Evolutionary conservation across 139 green algal genomes (phyloP).

Genomic region (Pleodorina starrii): DNA sequence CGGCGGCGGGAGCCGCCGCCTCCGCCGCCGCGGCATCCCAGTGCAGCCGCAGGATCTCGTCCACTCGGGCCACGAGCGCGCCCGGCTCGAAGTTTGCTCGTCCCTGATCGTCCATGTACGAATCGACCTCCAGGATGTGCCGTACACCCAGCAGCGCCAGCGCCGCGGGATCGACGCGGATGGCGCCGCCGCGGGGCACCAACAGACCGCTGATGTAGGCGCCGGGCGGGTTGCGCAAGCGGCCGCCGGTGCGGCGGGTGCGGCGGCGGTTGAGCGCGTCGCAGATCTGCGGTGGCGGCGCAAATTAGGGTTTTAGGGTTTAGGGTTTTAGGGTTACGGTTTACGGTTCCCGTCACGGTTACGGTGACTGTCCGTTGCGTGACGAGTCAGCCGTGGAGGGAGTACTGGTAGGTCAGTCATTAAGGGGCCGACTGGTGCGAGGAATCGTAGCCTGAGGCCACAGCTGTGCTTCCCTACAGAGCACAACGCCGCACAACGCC

Average conservation of each 20-base stretch:
- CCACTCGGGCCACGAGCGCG: constrained; percentile 79
- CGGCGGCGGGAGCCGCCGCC: neutral
- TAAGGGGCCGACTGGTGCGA: no score
- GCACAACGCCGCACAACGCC: neutral
- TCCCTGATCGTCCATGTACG: constrained; percentile 45
- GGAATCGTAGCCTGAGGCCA: no score
- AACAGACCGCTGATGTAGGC: constrained; percentile 87
- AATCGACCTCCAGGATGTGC: constrained; percentile 80
- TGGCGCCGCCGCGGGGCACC: constrained; percentile 72
- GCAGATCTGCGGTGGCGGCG: constrained; percentile 30
- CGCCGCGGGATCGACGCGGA: constrained; percentile 65
- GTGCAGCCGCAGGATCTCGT: constrained; percentile 25
- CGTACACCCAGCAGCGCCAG: constrained; percentile 76
- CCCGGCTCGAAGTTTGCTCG: constrained; percentile 76
- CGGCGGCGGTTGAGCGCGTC: constrained; percentile 81
- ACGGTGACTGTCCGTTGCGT: neutral
- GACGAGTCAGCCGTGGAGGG: neutral
- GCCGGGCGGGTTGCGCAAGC: constrained; percentile 69
- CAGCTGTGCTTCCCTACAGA: neutral
- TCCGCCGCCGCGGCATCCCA: constrained; percentile 24
- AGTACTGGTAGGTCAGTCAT: neutral
- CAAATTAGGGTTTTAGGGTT: neutral
- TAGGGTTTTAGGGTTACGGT: neutral
- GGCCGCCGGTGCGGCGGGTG: constrained; percentile 50
- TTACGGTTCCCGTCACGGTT: neutral